These are phyloP conservation scores for Dunaliella primolecta DNA, from an alignment of 139 green algal species.

Conservation along the genomic window DNA sequence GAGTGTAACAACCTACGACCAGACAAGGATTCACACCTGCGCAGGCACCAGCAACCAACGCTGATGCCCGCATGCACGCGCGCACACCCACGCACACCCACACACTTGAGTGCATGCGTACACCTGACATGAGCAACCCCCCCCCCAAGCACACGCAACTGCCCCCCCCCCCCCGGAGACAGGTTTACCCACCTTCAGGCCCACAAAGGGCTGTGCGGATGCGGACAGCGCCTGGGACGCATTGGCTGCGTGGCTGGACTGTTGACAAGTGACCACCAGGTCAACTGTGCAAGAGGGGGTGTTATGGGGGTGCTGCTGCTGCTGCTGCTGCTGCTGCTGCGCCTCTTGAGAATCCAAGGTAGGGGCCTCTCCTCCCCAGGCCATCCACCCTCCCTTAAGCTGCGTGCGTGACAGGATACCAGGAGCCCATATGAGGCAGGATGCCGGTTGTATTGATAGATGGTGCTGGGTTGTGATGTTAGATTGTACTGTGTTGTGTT, in stretches of 20 bases:
- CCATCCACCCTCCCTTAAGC: background rate
- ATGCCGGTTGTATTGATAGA: too few species aligned
- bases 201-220: background rate
- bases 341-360: background rate
- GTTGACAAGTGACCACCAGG: background rate
- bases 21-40: too few species aligned
- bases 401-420: background rate
- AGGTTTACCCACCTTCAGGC: background rate
- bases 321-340: background rate
- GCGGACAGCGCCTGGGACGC: background rate
- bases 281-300: background rate
- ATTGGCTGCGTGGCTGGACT: background rate
- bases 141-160: too few species aligned
- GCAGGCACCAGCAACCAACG: too few species aligned
- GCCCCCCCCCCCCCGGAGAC: too few species aligned
- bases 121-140: too few species aligned
- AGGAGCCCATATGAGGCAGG: background rate
- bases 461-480: too few species aligned
- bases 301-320: background rate
- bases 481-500: too few species aligned
- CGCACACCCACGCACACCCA: too few species aligned
- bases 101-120: too few species aligned
- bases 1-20: too few species aligned
- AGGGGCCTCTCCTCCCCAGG: background rate
- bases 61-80: too few species aligned